Base-by-base conservation (phyloP, 1,284 basidiomycete species). In the Taiwanofungus camphoratus region DNA sequence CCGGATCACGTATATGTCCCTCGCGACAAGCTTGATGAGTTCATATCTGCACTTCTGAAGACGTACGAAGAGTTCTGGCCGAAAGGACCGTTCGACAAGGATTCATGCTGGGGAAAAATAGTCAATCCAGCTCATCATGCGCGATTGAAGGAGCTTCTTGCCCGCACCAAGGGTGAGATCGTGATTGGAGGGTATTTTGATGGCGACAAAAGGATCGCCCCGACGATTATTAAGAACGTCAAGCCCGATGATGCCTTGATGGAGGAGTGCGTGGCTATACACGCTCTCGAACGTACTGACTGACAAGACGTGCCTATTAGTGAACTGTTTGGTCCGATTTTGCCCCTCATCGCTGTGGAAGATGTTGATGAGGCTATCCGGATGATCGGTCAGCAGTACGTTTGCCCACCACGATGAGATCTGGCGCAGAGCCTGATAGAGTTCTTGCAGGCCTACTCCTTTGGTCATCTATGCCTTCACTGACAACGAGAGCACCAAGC, bases 301-400 rank as follows among this genome's bases (percentile, higher is more conserved):
- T 36, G 6, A n/a, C 27, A 9, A 13, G 30, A 19, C 12, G 40
- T 31, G 18, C n/a, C 18, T 36, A 9, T 7, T 48, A 78, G 76
- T 38, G 82, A 86, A 58, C 64, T 82, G 11, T 85, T 88, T 57
- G 86, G 82, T 0, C 84, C 85, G 1, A 59, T 87, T 16, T 59
- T 88, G 2, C 74, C 82, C 4, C 72, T 89, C 39, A 58, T 87
- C 3, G 68, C 80, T 2, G 71, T 86, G 7, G 71, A 76, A 41
- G 63, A 68, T 45, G 52, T 73, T 11, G 69, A 77, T n/a, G 67
- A 69, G 5, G 79, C 76, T 2, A 71, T 81, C 43, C 54, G 63
- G 6, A 71, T 74, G 46, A 62, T 84, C 40, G 72, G 71, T 42
- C 50, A 57, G 0, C 58, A 67, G 73, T 74, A 44, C 23, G 69